phyloP scores from a whole-genome alignment of 495 filamentous ascomycete genomes.

The Penicillium fimorum region DNA sequence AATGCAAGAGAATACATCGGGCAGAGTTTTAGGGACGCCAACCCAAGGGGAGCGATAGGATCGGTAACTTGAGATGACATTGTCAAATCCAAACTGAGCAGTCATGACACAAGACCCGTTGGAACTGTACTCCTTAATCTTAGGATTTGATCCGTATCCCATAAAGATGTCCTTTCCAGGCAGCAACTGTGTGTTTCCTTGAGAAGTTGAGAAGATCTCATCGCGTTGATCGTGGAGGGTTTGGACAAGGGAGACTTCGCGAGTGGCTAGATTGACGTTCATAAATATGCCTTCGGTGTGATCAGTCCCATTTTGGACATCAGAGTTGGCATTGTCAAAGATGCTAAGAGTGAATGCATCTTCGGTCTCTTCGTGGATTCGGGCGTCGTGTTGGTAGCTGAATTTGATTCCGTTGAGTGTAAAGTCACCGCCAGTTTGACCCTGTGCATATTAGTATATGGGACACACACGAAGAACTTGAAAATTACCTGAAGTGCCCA shows the following conservation, averaged over 20 bases:
- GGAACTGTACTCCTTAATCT: slow-evolving; percentile 42
- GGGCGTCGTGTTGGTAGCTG: slow-evolving; percentile 32
- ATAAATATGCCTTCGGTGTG: slow-evolving; percentile 26
- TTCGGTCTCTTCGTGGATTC: slow-evolving; percentile 14
- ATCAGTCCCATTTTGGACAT: slow-evolving; percentile 12
- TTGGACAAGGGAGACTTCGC: slow-evolving; percentile 10
- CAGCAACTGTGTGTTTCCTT: slow-evolving; percentile 41
- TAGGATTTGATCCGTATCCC: slow-evolving; percentile 43
- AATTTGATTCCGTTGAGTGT: slow-evolving; percentile 18
- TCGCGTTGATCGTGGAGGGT: slow-evolving; percentile 23
- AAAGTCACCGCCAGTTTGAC: slow-evolving; percentile 40
- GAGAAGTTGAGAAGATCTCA: slow-evolving; percentile 33
- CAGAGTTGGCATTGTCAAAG: slow-evolving; percentile 31
- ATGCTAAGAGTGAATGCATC: slow-evolving; percentile 21
- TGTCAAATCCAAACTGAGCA: slow-evolving; percentile 21
- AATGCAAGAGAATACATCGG: slow-evolving; percentile 20
- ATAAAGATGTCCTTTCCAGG: slow-evolving; percentile 37
- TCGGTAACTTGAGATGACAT: slow-evolving; percentile 23
- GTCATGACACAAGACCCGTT: slow-evolving; percentile 19
- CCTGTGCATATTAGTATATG: slow-evolving; percentile 11
- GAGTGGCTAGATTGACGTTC: slow-evolving; percentile 19
- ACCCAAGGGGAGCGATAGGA: slow-evolving; percentile 24
- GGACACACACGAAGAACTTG: no score
- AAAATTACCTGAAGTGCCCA: slow-evolving; percentile 23
- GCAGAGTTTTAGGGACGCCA: slow-evolving; percentile 16